Conservation (phyloP, 2,329 filamentous ascomycete genomes). For the Aspergillus brunneoviolaceus region DNA sequence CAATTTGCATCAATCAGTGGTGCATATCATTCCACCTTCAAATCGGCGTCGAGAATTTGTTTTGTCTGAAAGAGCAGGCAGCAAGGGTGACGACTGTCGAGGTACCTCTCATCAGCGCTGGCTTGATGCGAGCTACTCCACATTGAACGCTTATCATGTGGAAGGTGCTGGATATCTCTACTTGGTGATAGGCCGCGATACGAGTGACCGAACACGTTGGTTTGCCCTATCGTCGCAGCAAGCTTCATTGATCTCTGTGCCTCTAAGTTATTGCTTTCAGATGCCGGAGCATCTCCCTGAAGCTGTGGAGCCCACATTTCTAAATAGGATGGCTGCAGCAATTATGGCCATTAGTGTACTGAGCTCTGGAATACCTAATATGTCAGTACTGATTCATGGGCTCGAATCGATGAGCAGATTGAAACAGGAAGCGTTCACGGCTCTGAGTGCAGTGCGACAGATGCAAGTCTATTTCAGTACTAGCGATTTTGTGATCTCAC, state of each 20-base stretch:
- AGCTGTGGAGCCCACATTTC: background rate
- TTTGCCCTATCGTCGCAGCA: slow-evolving; percentile 1
- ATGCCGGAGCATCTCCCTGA: background rate
- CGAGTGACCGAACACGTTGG: background rate
- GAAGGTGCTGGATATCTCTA: slow-evolving; percentile 1
- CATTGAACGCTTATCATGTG: background rate
- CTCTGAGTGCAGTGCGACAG: background rate
- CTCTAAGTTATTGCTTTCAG: background rate
- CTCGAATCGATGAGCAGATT: background rate
- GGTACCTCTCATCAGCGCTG: background rate
- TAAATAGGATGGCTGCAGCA: background rate
- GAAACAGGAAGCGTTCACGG: background rate
- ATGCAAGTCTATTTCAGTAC: background rate
- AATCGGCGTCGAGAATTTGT: background rate
- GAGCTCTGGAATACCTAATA: background rate
- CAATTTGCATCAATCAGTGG: background rate
- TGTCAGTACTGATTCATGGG: background rate
- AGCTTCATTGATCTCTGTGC: background rate
- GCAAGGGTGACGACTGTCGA: too few species aligned
- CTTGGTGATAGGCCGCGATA: background rate
- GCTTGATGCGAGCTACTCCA: background rate
- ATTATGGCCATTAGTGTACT: background rate
- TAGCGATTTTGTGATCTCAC: too few species aligned
- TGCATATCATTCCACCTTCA: background rate
- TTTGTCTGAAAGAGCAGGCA: background rate